A percentile compares a stretch with the other conserved stretches of the same genome.
These are phyloP conservation scores for Asterochloris sp. DNA, from an alignment of 139 green algal genomes.

Conservation along the genomic window DNA sequence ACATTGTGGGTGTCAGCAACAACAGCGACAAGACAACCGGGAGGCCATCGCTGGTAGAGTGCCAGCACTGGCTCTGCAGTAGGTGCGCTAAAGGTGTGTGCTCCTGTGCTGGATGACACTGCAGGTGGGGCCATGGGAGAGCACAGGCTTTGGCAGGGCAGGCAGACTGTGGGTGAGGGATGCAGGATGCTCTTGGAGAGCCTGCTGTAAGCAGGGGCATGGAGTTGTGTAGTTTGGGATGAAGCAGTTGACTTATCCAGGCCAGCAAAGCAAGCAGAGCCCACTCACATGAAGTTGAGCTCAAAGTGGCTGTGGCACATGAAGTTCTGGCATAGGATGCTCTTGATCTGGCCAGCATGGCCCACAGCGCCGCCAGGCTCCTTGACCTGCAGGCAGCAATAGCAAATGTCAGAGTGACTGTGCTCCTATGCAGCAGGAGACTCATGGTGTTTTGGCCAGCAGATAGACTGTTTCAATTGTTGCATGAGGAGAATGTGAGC, in stretches of 20 bases:
- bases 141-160: background rate
- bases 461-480: background rate
- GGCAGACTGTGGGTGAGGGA: no score
- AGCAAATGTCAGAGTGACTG: background rate
- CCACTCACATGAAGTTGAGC: constrained; percentile 54
- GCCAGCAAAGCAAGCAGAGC: background rate
- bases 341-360: constrained; percentile 33
- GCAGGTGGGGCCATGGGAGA: background rate
- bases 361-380: background rate
- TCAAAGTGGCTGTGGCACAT: constrained; percentile 77
- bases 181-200: background rate
- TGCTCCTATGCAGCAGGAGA: background rate
- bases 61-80: no score
- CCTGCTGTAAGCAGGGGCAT: background rate
- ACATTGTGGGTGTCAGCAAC: background rate
- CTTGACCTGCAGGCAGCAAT: background rate
- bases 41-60: background rate
- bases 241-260: background rate
- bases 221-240: background rate
- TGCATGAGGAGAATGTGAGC: background rate
- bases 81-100: background rate
- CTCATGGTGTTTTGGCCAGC: background rate
- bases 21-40: background rate
- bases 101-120: background rate
- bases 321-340: constrained; percentile 63